These are phyloP conservation scores for Massarina eburnea DNA, from an alignment of 2,329 filamentous ascomycete species.

Conservation along the genomic window DNA sequence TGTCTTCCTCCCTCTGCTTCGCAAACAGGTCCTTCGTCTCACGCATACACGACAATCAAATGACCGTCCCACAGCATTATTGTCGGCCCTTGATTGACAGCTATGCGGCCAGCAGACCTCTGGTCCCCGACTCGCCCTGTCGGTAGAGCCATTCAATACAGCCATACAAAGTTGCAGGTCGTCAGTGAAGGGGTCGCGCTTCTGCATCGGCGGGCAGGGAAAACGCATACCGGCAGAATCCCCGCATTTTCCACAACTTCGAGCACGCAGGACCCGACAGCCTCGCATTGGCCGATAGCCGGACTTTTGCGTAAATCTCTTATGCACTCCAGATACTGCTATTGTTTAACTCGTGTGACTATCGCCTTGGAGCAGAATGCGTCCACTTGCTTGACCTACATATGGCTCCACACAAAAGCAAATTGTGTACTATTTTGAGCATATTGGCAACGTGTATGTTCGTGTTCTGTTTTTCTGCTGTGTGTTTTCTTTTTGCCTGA, in stretches of 20 bases:
- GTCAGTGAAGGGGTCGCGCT: conserved; percentile 22
- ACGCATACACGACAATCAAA: conserved; percentile 19
- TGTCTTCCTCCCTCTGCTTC: too few species aligned
- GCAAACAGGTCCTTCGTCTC: neutral
- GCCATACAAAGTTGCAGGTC: conserved; percentile 18
- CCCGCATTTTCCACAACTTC: conserved; percentile 25
- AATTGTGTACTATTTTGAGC: conserved; percentile 10
- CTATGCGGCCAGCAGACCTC: conserved; percentile 11
- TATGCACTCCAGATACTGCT: conserved; percentile 14
- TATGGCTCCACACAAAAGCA: neutral
- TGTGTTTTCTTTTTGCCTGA: conserved; percentile 23
- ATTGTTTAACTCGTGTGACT: conserved; percentile 8
- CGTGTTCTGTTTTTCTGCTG: neutral
- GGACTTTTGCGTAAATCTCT: conserved; percentile 5
- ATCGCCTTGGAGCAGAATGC: neutral
- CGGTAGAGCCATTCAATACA: conserved; percentile 21
- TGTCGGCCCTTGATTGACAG: conserved; percentile 29
- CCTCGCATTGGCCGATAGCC: conserved; percentile 22
- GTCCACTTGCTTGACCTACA: neutral
- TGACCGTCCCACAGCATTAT: conserved; percentile 13
- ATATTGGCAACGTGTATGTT: neutral
- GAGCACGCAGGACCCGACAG: conserved; percentile 17
- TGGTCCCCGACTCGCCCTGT: conserved; percentile 21
- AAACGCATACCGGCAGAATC: conserved; percentile 29
- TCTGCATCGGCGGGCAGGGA: conserved; percentile 13